These are phyloP conservation scores for Ophiostoma sp. DNA, from an alignment of 2,329 filamentous ascomycete species.

Conservation along the genomic window DNA sequence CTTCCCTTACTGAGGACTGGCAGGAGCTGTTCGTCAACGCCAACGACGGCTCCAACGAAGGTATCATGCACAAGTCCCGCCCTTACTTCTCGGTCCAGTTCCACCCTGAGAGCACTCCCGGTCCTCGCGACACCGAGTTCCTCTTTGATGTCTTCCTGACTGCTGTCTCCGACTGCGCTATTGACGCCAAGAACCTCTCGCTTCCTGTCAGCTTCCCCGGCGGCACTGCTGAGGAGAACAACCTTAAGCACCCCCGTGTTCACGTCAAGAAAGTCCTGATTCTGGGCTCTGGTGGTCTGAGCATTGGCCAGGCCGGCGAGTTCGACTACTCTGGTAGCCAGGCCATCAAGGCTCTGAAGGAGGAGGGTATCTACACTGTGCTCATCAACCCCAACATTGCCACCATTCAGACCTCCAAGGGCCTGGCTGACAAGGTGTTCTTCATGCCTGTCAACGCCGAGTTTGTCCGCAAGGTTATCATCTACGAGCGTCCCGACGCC, in stretches of 20 bases:
- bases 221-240: constrained; percentile 73
- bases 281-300: constrained; percentile 88
- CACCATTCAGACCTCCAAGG: constrained; percentile 97
- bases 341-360: constrained; percentile 95
- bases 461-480: constrained; percentile 95
- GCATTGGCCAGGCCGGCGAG: constrained; percentile 95
- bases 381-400: constrained; percentile 99
- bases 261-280: constrained; percentile 91
- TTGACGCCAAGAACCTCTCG: constrained; percentile 60
- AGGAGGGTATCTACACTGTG: constrained; percentile 96
- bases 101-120: constrained; percentile 94
- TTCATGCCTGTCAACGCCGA: constrained; percentile 96
- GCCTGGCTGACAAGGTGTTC: constrained; percentile 96
- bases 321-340: constrained; percentile 99
- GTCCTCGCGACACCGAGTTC: constrained; percentile 91
- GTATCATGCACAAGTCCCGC: constrained; percentile 77
- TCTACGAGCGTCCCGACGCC: constrained; percentile 87
- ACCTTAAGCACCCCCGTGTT: constrained; percentile 68
- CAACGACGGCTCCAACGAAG: constrained; percentile 97
- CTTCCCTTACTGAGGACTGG: constrained; percentile 72
- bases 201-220: constrained; percentile 82
- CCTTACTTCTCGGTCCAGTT: constrained; percentile 99
- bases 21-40: constrained; percentile 95
- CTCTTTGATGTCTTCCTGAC: constrained; percentile 95
- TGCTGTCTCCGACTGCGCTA: constrained; percentile 68